These are phyloP conservation scores for Calonectria fujianensis DNA, from an alignment of 2,329 filamentous ascomycete genomes.

Conservation along the genomic window DNA sequence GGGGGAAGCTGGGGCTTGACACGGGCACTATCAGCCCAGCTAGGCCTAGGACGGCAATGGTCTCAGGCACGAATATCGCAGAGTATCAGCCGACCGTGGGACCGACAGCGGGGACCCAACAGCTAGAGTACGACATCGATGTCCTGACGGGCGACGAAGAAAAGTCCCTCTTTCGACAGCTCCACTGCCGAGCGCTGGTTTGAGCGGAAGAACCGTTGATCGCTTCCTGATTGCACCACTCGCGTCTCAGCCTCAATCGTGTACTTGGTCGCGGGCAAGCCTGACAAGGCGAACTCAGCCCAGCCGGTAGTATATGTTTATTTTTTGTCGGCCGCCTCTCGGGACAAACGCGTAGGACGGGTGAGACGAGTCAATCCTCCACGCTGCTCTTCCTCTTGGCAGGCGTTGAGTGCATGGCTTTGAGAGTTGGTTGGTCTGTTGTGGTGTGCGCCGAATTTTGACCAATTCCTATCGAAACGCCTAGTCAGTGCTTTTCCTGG, in stretches of 20 bases:
- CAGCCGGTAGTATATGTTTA: background rate
- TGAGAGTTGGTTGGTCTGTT: background rate
- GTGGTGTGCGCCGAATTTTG: background rate
- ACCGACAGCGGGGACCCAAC: background rate
- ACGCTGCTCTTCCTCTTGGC: background rate
- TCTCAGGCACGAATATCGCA: constrained; percentile 7
- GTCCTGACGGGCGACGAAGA: background rate
- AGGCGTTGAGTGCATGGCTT: constrained; percentile 10
- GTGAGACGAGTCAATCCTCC: background rate
- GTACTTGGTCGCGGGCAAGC: background rate
- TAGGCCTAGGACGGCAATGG: constrained; percentile 26
- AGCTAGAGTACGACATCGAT: background rate
- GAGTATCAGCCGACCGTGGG: background rate
- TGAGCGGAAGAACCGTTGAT: background rate
- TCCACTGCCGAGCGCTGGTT: background rate
- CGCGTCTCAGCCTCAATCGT: background rate
- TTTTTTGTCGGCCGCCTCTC: constrained; percentile 19
- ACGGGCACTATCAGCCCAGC: constrained; percentile 20
- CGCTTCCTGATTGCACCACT: background rate
- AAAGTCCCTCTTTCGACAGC: background rate
- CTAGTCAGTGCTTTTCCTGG: constrained; percentile 5
- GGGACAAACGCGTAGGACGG: background rate
- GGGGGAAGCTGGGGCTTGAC: background rate
- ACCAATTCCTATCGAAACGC: background rate
- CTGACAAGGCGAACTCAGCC: background rate